Evolutionary conservation across 257 asterid species (phyloP), one percentile per base, ranked within the genome.

Genomic region (Capsicum baccatum): DNA sequence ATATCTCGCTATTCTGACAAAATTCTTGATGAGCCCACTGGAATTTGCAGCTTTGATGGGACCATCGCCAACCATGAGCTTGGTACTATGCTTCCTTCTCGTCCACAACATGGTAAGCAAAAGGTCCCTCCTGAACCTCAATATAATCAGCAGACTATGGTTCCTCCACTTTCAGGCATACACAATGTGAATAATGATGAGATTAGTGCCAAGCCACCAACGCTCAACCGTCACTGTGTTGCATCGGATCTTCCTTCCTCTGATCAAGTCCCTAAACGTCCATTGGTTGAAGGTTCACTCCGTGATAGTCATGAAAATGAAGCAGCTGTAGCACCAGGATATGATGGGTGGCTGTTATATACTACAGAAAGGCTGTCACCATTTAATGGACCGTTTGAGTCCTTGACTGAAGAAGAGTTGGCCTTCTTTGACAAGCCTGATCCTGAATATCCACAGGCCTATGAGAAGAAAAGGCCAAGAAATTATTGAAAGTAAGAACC

Each of bases 391-490:
- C 76, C 54, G 76, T 35, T 68, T 68, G 60, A 19, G 42, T 48
- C 19, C n/a, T 73, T 73, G 60, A 73, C 58, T 11, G 12, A 73
- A 73, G 39, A 73, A 17, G 58, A 47, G 10, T 48, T 73, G 37
- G 39, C 42, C 80, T 50, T 48, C 81, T 74, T 6, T 74, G 47
- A 50, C 50, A 48, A 74, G 3, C 80, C 13, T 74, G 21, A 19
- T 74, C 60, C n/a, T 50, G 81, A 26, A 50, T 74, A 74, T 74
- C 58, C 62, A 19, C 12, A 73, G 58, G 58, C 80, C 33, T 47
- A 33, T 67, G 74, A 13, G 47, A 35, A 67, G 15, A 68, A 21
- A 37, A 21, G 47, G 62, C 62, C 81, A 74, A 74, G 21, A 74
- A 19, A 48, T 48, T 60, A 33, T 19, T 48, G 80, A 73, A 73